Evolutionary conservation across 1,284 basidiomycete species (phyloP).

Genomic region (Abortiporus biennis): DNA sequence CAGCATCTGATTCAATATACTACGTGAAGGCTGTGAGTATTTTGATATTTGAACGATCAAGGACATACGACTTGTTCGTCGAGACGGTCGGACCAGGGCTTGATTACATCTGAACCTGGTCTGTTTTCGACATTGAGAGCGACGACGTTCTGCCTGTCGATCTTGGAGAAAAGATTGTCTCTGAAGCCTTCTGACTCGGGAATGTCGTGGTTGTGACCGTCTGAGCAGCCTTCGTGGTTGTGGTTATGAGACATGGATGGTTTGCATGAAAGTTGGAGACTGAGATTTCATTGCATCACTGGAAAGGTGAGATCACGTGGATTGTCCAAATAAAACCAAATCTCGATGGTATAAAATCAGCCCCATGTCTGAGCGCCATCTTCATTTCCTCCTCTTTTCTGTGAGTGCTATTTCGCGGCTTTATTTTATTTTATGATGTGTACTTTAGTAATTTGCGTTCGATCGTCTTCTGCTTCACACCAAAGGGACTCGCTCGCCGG

Average conservation of each 20-base stretch:
- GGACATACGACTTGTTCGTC: slow-evolving; percentile 52
- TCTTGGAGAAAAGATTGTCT: slow-evolving; percentile 64
- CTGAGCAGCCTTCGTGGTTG: slow-evolving; percentile 39
- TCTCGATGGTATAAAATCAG: too few relatives aligned
- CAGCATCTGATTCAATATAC: slow-evolving; percentile 77
- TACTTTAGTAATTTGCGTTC: slow-evolving; percentile 84
- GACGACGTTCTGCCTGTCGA: slow-evolving; percentile 68
- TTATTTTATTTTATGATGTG: too few relatives aligned
- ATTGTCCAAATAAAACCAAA: not conserved
- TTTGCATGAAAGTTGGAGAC: too few relatives aligned
- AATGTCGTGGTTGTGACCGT: slow-evolving; percentile 33
- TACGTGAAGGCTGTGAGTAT: slow-evolving; percentile 23
- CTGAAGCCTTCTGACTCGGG: slow-evolving; percentile 46
- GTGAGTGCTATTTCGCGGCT: too few relatives aligned
- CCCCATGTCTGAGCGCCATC: too few relatives aligned
- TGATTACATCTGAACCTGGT: slow-evolving; percentile 51
- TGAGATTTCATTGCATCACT: not conserved
- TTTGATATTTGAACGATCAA: slow-evolving; percentile 7
- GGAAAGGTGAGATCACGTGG: not conserved
- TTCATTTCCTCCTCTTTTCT: too few relatives aligned
- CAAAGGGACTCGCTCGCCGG: slow-evolving; percentile 73
- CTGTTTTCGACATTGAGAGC: slow-evolving; percentile 55
- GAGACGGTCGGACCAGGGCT: slow-evolving; percentile 69
- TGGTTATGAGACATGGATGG: slow-evolving; percentile 43
- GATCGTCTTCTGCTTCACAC: slow-evolving; percentile 48